Conservation (phyloP, 169 alveolate species). For the Perkinsus olseni region DNA sequence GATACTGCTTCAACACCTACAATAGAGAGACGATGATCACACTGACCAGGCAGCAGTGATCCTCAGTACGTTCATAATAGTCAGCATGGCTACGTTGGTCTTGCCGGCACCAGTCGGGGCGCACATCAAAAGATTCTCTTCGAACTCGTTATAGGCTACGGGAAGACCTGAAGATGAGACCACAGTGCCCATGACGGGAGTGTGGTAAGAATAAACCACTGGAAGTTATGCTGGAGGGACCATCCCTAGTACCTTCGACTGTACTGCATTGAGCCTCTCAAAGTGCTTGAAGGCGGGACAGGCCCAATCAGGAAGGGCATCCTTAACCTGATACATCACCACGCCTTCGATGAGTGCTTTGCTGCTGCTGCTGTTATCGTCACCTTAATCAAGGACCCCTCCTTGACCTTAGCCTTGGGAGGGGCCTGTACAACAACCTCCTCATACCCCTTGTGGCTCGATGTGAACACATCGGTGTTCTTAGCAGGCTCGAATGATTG, state of each 20-base stretch:
- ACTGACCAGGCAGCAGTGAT: constrained; percentile 27
- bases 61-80: constrained; percentile 85
- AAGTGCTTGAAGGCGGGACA: constrained; percentile 72
- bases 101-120: constrained; percentile 99
- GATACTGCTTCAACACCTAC: constrained; percentile 35
- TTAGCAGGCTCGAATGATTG: background rate
- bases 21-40: constrained; percentile 14
- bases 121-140: constrained; percentile 93
- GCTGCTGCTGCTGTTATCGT: background rate
- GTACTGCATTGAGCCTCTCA: constrained; percentile 82
- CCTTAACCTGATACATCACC: constrained; percentile 11
- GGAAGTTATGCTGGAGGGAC: no score
- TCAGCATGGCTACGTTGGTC: constrained; percentile 97
- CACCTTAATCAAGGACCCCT: background rate
- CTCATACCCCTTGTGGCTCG: background rate
- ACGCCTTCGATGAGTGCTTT: background rate
- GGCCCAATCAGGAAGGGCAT: constrained; percentile 89
- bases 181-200: no score
- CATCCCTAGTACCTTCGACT: constrained; percentile 54
- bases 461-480: background rate
- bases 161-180: constrained; percentile 53
- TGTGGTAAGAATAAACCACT: no score
- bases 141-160: constrained; percentile 82
- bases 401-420: background rate
- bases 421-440: background rate